Conservation (phyloP, 2,329 filamentous ascomycete genomes). For the Sarocladiaceae sp. region DNA sequence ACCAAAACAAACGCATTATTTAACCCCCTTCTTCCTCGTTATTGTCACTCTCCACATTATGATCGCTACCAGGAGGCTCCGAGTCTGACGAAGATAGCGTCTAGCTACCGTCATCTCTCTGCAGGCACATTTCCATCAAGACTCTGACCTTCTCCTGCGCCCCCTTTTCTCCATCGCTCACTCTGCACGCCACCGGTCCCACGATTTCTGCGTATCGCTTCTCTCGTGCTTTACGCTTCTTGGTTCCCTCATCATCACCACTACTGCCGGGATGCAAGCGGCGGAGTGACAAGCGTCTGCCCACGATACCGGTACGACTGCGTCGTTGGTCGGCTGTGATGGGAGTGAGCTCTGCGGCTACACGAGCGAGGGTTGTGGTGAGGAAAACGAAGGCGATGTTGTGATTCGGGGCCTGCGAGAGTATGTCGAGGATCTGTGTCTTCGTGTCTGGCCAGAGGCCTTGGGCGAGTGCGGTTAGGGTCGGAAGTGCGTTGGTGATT, state of each 20-base stretch:
- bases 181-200: slow-evolving; percentile 10
- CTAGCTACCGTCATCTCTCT: slow-evolving; percentile 10
- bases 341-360: slow-evolving; percentile 45
- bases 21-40: no score
- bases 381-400: slow-evolving; percentile 89
- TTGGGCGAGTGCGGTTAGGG: slow-evolving; percentile 21
- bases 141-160: slow-evolving; percentile 9
- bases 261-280: slow-evolving; percentile 17
- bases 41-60: no score
- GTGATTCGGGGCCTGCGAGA: slow-evolving; percentile 69
- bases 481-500: slow-evolving; percentile 56
- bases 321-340: slow-evolving; percentile 24
- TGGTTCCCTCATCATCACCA: slow-evolving; percentile 10
- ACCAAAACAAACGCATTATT: no score
- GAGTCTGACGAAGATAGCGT: background rate
- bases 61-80: background rate
- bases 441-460: slow-evolving; percentile 38
- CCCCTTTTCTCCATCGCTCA: slow-evolving; percentile 7
- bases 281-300: slow-evolving; percentile 36
- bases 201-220: slow-evolving; percentile 13
- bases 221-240: slow-evolving; percentile 11
- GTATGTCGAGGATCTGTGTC: slow-evolving; percentile 62
- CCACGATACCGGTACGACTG: slow-evolving; percentile 34
- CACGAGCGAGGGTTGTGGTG: slow-evolving; percentile 65
- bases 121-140: slow-evolving; percentile 12